Percentiles rank a stretch among this genome's conserved stretches.
These are phyloP conservation scores for Ophiostoma sp. DNA, from an alignment of 2,329 filamentous ascomycete genomes.

Conservation along the genomic window DNA sequence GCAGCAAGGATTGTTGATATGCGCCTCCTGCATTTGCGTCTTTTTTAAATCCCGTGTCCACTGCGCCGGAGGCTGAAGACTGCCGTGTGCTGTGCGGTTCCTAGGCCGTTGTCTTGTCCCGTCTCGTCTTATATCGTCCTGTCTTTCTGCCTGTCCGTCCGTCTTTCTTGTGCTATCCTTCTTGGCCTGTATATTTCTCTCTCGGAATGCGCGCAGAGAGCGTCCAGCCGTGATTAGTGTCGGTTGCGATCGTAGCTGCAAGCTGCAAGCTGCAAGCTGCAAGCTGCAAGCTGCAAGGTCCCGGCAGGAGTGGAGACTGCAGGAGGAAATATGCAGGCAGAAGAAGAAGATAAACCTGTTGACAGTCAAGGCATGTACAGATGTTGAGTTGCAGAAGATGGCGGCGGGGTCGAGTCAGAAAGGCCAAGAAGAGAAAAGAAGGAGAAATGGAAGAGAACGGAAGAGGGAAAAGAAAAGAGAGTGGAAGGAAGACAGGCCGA, in stretches of 20 bases:
- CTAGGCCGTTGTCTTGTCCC: neutral
- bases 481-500: neutral
- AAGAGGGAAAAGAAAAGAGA: neutral
- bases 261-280: conserved; percentile 25
- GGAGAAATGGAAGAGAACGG: neutral
- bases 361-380: neutral
- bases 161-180: neutral
- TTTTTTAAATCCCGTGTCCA: neutral
- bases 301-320: conserved; percentile 16
- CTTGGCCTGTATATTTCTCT: neutral
- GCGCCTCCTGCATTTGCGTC: conserved; percentile 1
- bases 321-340: conserved; percentile 1
- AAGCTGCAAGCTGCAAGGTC: conserved; percentile 25
- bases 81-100: neutral
- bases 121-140: neutral
- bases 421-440: neutral
- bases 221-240: conserved; percentile 15
- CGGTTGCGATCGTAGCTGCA: conserved; percentile 22
- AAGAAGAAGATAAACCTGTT: conserved; percentile 2
- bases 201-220: conserved; percentile 14
- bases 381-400: neutral
- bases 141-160: neutral
- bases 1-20: neutral
- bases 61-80: neutral
- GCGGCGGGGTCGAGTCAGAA: neutral